Conservation (phyloP, 139 green algal genomes). For the Picochlorum sp. region DNA sequence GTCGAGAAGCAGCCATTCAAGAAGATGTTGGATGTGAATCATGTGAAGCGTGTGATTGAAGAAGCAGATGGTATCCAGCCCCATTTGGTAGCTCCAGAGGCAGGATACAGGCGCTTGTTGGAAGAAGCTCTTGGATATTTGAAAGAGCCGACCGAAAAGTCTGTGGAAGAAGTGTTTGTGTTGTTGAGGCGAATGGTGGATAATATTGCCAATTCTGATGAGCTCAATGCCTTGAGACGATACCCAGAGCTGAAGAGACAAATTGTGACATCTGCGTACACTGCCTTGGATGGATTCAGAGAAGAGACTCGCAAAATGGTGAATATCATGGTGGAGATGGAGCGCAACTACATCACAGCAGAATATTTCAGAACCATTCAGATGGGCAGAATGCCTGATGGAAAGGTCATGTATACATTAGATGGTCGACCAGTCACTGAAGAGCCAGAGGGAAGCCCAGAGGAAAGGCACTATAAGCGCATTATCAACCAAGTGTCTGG, state of each 20-base stretch:
- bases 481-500: constrained; percentile 73
- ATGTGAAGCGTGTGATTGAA: constrained; percentile 79
- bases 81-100: constrained; percentile 93
- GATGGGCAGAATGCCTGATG: constrained; percentile 37
- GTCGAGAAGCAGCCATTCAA: constrained; percentile 82
- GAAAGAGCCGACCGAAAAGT: constrained; percentile 40
- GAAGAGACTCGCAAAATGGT: constrained; percentile 53
- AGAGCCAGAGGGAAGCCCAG: constrained; percentile 27
- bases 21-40: constrained; percentile 76
- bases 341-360: constrained; percentile 82
- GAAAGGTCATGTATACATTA: constrained; percentile 41
- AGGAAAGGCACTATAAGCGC: constrained; percentile 55
- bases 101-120: constrained; percentile 87
- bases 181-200: constrained; percentile 78
- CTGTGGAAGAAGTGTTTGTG: constrained; percentile 67
- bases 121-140: constrained; percentile 47
- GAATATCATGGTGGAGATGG: constrained; percentile 84
- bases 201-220: constrained; percentile 41
- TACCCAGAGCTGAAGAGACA: constrained; percentile 75
- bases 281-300: constrained; percentile 50
- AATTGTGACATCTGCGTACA: constrained; percentile 58
- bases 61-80: constrained; percentile 95
- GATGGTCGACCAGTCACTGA: constrained; percentile 35
- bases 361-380: constrained; percentile 70
- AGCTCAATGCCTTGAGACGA: constrained; percentile 45